Percentiles rank a stretch among this genome's conserved stretches.
These are phyloP conservation scores for Plasmodium yoelii DNA, from an alignment of 169 alveolate species.

Conservation along the genomic window DNA sequence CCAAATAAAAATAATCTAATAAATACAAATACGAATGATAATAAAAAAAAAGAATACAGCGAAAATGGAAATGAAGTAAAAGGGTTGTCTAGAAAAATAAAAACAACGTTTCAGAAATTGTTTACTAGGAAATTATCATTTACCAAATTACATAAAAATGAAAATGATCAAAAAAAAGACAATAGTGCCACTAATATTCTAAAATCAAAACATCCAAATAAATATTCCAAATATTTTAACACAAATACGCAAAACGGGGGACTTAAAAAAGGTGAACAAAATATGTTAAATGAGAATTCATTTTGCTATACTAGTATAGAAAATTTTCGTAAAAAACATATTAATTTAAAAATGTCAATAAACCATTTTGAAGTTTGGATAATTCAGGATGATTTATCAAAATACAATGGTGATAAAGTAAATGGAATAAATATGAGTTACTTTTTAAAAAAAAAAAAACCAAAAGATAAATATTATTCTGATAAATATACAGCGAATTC, in stretches of 20 bases:
- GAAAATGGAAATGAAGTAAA: constrained; percentile 5
- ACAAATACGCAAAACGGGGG: too few species aligned
- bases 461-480: neutral
- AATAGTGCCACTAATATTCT: neutral
- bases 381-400: constrained; percentile 57
- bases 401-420: neutral
- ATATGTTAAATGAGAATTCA: neutral
- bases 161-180: constrained; percentile 2
- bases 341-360: constrained; percentile 21
- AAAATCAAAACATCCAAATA: neutral
- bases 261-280: neutral
- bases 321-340: constrained; percentile 5
- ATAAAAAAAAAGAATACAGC: constrained; percentile 25
- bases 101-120: constrained; percentile 53
- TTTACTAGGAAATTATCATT: constrained; percentile 56
- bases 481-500: neutral
- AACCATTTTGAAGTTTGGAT: constrained; percentile 37
- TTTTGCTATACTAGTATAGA: constrained; percentile 11
- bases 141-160: constrained; percentile 3
- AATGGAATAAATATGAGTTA: constrained; percentile 19
- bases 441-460: constrained; percentile 16
- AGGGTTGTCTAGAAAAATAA: constrained; percentile 55
- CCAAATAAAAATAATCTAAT: constrained; percentile 1
- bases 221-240: neutral
- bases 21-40: neutral